A percentile compares a stretch with the other conserved stretches of the same genome.
These are phyloP conservation scores for Didymella keratinophila DNA, from an alignment of 2,329 filamentous ascomycete genomes.

Conservation along the genomic window DNA sequence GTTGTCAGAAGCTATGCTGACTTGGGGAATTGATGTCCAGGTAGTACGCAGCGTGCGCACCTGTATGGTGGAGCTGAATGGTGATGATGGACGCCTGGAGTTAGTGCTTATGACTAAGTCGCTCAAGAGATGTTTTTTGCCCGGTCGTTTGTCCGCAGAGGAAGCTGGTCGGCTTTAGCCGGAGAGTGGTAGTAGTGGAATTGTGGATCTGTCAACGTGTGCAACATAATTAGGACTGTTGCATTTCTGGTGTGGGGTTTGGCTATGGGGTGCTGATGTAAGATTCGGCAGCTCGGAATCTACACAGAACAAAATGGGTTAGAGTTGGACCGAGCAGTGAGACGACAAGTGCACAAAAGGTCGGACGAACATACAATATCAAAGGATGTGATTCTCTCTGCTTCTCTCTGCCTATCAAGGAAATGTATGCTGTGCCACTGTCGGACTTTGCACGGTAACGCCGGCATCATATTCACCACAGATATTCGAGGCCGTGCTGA, in stretches of 20 bases:
- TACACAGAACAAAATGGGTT: neutral
- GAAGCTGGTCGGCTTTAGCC: neutral
- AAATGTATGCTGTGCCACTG: neutral
- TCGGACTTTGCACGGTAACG: constrained; percentile 2
- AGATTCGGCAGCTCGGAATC: constrained; percentile 1
- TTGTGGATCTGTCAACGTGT: neutral
- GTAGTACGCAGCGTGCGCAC: neutral
- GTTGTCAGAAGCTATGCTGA: neutral
- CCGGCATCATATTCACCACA: neutral
- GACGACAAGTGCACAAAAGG: neutral
- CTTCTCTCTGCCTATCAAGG: neutral
- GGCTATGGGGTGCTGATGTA: constrained; percentile 7
- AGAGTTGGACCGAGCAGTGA: neutral
- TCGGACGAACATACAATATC: neutral
- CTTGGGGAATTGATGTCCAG: neutral
- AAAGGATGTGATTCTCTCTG: neutral
- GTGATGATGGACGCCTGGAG: constrained; percentile 7
- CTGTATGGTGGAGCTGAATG: neutral
- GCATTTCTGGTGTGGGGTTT: neutral
- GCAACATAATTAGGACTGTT: neutral
- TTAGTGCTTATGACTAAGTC: constrained; percentile 11
- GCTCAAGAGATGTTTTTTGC: neutral
- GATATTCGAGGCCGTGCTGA: neutral
- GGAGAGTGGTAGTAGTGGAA: neutral
- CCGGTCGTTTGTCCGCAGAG: neutral